Evolutionary conservation across 2,329 filamentous ascomycete genomes (phyloP).

Genomic region (Scleromitrula shiraiana): DNA sequence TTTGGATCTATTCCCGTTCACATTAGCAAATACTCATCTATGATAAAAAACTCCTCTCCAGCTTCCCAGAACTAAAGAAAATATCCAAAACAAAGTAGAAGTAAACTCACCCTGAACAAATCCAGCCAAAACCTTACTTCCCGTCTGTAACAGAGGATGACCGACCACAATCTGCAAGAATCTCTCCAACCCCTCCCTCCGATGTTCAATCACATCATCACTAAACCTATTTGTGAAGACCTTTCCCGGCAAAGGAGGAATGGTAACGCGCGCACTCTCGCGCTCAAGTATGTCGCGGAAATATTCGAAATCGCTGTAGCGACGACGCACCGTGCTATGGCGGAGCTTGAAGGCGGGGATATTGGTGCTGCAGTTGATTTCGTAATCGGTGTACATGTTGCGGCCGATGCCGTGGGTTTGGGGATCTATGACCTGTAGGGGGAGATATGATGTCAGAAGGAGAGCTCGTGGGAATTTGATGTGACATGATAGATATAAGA

Average conservation of each 20-base stretch:
- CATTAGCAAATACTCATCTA: background rate
- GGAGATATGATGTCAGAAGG: too few species aligned
- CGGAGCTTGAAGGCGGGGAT: slow-evolving; percentile 98
- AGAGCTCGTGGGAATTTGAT: slow-evolving; percentile 12
- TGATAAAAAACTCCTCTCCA: too few species aligned
- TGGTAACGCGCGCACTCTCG: slow-evolving; percentile 87
- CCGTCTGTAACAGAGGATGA: slow-evolving; percentile 92
- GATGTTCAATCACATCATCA: slow-evolving; percentile 95
- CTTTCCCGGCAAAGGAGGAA: slow-evolving; percentile 91
- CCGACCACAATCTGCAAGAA: slow-evolving; percentile 97
- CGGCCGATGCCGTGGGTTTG: slow-evolving; percentile 91
- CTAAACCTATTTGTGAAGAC: slow-evolving; percentile 98
- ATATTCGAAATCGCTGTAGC: slow-evolving; percentile 97
- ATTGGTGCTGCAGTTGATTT: slow-evolving; percentile 95
- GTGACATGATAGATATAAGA: too few species aligned
- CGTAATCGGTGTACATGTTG: slow-evolving; percentile 97
- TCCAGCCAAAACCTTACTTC: slow-evolving; percentile 89
- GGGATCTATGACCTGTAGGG: slow-evolving; percentile 75
- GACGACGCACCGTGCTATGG: slow-evolving; percentile 76
- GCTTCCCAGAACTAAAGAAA: background rate
- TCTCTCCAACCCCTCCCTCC: slow-evolving; percentile 82
- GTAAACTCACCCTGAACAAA: slow-evolving; percentile 83
- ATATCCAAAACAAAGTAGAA: slow-evolving; percentile 2
- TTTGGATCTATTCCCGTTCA: slow-evolving; percentile 55
- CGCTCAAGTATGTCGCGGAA: slow-evolving; percentile 97